Evolutionary conservation across 2,329 filamentous ascomycete species (phyloP).

Genomic region (Verticillium klebahnii): DNA sequence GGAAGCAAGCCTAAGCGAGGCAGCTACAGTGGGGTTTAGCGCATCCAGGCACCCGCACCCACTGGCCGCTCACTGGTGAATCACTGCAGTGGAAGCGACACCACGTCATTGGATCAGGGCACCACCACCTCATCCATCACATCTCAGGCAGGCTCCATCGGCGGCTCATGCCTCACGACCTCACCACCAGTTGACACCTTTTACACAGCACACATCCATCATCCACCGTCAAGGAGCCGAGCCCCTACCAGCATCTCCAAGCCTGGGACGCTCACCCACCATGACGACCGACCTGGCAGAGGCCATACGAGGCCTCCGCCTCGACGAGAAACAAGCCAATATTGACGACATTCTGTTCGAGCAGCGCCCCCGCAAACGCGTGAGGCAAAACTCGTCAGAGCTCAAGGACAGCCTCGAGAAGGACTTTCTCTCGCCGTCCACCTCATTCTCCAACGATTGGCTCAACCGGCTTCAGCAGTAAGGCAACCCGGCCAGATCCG

Average conservation of each 20-base stretch:
- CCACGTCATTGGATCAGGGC: neutral
- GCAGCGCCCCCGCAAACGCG: constrained; percentile 34
- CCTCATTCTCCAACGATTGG: constrained; percentile 78
- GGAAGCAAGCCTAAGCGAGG: neutral
- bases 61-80: neutral
- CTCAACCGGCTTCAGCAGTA: constrained; percentile 82
- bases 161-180: neutral
- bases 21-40: neutral
- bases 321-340: constrained; percentile 4
- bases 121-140: neutral
- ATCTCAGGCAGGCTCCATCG: neutral
- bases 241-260: neutral
- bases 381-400: constrained; percentile 50
- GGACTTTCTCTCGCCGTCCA: constrained; percentile 74
- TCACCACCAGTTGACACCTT: neutral
- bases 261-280: neutral
- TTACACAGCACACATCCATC: neutral
- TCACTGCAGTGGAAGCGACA: neutral
- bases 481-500: neutral
- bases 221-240: neutral
- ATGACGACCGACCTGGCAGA: constrained; percentile 11
- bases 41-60: neutral
- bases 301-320: constrained; percentile 9
- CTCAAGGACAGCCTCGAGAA: constrained; percentile 69
- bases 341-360: constrained; percentile 58